A percentile compares a stretch with the other conserved stretches of the same genome.
Conservation (phyloP, 2,329 filamentous ascomycete genomes). For the Monilinia aucupariae region DNA sequence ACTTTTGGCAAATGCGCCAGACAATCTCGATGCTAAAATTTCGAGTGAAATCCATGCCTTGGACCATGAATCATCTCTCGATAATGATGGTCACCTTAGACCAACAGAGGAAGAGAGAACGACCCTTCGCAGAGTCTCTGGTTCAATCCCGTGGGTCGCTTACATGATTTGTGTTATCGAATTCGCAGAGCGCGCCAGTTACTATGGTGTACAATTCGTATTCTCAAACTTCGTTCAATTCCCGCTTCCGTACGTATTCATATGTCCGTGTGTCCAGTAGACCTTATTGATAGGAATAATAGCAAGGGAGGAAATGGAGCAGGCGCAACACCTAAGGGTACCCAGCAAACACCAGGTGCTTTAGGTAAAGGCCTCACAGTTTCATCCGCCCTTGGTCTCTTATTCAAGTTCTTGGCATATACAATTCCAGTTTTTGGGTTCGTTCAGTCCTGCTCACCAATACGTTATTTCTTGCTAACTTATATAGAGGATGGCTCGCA, state of each 20-base stretch:
- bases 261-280: not conserved
- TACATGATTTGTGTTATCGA: slow-evolving; percentile 70
- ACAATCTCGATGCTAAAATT: slow-evolving; percentile 13
- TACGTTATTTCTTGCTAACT: slow-evolving; percentile 37
- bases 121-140: slow-evolving; percentile 58
- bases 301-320: slow-evolving; percentile 37
- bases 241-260: slow-evolving; percentile 42
- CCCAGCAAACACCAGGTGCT: slow-evolving; percentile 45
- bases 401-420: slow-evolving; percentile 47
- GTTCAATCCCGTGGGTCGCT: slow-evolving; percentile 58
- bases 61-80: slow-evolving; percentile 7
- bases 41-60: not conserved
- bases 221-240: slow-evolving; percentile 60
- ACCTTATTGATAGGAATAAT: not conserved
- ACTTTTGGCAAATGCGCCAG: slow-evolving; percentile 1
- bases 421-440: slow-evolving; percentile 33
- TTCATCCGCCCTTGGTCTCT: slow-evolving; percentile 48
- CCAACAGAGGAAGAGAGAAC: slow-evolving; percentile 54
- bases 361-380: slow-evolving; percentile 52
- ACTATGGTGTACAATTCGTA: slow-evolving; percentile 61
- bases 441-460: slow-evolving; percentile 3
- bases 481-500: slow-evolving; percentile 46
- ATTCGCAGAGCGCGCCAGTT: slow-evolving; percentile 70
- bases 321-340: slow-evolving; percentile 37
- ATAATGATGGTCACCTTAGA: slow-evolving; percentile 8